A percentile compares a stretch with the other conserved stretches of the same genome.
phyloP scores from a whole-genome alignment of 1,284 basidiomycete genomes.

The Papiliotrema fonsecae region DNA sequence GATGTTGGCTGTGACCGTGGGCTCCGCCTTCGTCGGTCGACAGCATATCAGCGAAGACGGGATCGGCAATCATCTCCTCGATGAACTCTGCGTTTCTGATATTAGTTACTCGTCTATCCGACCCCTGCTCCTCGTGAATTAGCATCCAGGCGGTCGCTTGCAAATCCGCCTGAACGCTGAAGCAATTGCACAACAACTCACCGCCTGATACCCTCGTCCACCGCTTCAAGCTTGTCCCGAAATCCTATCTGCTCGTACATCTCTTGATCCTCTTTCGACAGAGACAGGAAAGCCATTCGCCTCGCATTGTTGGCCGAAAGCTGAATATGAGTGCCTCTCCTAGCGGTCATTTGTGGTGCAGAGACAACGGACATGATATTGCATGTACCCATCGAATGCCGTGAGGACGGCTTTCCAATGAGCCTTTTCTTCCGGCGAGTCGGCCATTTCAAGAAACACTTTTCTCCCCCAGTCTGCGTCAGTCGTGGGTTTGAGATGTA shows the following conservation, averaged over 20 bases:
- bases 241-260: conserved; percentile 42
- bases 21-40: background rate
- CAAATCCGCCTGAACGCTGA: too few species aligned
- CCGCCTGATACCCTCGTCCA: conserved; percentile 48
- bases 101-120: background rate
- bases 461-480: background rate
- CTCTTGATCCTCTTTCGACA: conserved; percentile 35
- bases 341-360: background rate
- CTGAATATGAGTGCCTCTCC: too few species aligned
- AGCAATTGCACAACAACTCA: conserved; percentile 15
- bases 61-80: conserved; percentile 44
- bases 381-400: conserved; percentile 46
- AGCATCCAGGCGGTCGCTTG: too few species aligned
- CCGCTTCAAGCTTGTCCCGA: conserved; percentile 46
- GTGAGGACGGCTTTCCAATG: conserved; percentile 42
- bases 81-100: conserved; percentile 45
- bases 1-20: conserved; percentile 18
- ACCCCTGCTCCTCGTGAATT: too few species aligned
- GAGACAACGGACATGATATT: conserved; percentile 40
- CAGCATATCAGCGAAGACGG: conserved; percentile 44
- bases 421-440: conserved; percentile 34
- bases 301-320: conserved; percentile 45
- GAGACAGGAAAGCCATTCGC: conserved; percentile 40
- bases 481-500: too few species aligned
- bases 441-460: conserved; percentile 12